phyloP scores from a whole-genome alignment of 2,329 filamentous ascomycete species.

The Hortaea werneckii region DNA sequence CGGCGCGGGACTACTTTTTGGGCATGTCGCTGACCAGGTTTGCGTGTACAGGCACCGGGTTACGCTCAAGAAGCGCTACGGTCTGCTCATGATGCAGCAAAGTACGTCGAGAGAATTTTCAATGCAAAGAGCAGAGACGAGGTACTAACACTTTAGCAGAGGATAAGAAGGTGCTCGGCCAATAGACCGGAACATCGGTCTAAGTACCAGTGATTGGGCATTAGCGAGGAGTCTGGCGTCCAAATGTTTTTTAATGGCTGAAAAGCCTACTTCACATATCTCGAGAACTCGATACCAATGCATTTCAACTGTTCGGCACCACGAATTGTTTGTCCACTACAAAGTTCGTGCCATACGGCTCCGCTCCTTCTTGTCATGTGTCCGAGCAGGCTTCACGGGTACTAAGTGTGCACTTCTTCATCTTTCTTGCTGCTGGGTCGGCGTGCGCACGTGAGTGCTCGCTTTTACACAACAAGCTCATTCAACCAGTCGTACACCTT shows the following conservation, averaged over 20 bases:
- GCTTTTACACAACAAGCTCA: too few relatives aligned
- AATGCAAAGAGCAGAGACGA: neutral
- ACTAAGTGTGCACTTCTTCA: too few relatives aligned
- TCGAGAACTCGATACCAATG: too few relatives aligned
- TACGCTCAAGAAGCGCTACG: constrained; percentile 87
- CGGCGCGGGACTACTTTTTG: neutral
- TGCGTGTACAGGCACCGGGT: constrained; percentile 62
- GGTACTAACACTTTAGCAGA: constrained; percentile 21
- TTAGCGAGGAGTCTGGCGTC: neutral
- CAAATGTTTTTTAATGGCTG: neutral
- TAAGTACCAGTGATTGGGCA: neutral
- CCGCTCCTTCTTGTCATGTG: too few relatives aligned
- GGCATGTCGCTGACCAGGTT: neutral
- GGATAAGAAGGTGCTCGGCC: constrained; percentile 35
- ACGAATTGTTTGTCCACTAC: too few relatives aligned
- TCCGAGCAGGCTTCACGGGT: too few relatives aligned
- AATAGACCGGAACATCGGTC: constrained; percentile 16
- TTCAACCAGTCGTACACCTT: too few relatives aligned
- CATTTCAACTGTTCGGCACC: too few relatives aligned
- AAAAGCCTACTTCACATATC: too few relatives aligned
- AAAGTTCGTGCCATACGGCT: too few relatives aligned
- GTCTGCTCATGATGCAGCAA: constrained; percentile 75
- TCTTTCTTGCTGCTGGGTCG: too few relatives aligned
- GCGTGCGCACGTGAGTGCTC: too few relatives aligned
- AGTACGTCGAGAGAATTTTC: constrained; percentile 10